Conservation (phyloP, 2,329 filamentous ascomycete genomes). For the Cladosporium sp. region DNA sequence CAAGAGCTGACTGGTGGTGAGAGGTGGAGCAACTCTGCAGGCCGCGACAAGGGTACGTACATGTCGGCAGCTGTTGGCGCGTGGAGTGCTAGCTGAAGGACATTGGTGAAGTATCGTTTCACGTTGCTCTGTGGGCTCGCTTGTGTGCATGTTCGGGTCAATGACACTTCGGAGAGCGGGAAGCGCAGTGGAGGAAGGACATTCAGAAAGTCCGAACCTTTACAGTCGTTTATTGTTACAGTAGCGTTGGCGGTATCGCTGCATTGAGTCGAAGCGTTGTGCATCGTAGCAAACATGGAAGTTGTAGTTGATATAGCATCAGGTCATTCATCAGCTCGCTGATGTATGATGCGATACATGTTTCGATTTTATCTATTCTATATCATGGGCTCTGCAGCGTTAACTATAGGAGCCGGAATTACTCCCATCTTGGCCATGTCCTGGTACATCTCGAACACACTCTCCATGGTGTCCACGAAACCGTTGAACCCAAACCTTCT, state of each 20-base stretch:
- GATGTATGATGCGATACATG: neutral
- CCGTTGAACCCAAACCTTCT: slow-evolving; percentile 45
- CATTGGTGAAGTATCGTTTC: neutral
- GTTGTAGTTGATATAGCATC: neutral
- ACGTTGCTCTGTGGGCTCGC: neutral
- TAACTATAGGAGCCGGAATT: slow-evolving; percentile 40
- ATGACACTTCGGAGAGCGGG: neutral
- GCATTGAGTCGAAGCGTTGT: neutral
- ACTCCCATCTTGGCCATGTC: slow-evolving; percentile 45
- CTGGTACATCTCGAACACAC: slow-evolving; percentile 41
- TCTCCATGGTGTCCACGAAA: slow-evolving; percentile 45
- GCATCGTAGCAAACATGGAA: neutral
- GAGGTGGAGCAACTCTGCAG: neutral
- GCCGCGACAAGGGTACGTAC: slow-evolving; percentile 1
- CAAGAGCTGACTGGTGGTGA: neutral
- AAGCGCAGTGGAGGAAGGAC: neutral
- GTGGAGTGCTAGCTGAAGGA: neutral
- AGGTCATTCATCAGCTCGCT: neutral
- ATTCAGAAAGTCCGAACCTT: neutral
- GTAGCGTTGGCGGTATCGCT: neutral
- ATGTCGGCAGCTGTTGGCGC: neutral
- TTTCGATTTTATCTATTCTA: slow-evolving; percentile 8
- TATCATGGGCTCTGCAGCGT: slow-evolving; percentile 28
- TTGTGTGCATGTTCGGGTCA: neutral
- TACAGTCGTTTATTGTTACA: neutral